Percentiles rank a stretch among this genome's conserved stretches.
Evolutionary conservation across 441 rosid genomes (phyloP).

Genomic region (Populus tomentosa): DNA sequence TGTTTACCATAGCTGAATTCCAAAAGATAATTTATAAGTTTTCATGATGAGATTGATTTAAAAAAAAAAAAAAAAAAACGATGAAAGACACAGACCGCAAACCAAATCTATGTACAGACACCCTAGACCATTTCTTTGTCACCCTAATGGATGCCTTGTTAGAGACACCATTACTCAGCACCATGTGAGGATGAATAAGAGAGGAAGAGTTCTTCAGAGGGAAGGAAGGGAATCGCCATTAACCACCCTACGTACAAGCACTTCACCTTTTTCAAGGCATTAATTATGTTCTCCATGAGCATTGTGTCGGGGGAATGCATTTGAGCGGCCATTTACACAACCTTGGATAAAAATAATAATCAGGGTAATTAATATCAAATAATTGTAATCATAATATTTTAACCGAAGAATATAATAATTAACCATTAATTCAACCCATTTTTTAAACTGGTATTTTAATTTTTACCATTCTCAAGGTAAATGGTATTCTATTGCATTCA

Average conservation of each 20-base stretch:
- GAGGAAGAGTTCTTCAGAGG: slow-evolving; percentile 17
- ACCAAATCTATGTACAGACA: slow-evolving; percentile 36
- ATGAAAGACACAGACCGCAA: slow-evolving; percentile 6
- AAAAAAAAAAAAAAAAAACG: no score
- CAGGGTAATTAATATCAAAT: not conserved
- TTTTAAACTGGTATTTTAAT: no score
- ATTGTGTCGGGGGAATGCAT: slow-evolving; percentile 5
- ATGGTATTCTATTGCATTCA: no score
- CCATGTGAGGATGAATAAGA: slow-evolving; percentile 24
- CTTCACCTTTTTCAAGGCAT: slow-evolving; percentile 9
- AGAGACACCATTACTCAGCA: slow-evolving; percentile 39
- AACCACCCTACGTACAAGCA: slow-evolving; percentile 4
- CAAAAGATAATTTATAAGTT: not conserved
- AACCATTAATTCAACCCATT: not conserved
- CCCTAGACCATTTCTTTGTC: slow-evolving; percentile 31
- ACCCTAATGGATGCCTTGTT: slow-evolving; percentile 23
- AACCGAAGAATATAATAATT: not conserved
- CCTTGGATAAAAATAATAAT: not conserved
- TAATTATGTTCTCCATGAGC: not conserved
- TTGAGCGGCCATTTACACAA: not conserved
- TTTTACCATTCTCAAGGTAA: not conserved
- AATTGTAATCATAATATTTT: no score
- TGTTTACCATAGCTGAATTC: not conserved
- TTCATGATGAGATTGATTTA: not conserved
- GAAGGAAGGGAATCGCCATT: slow-evolving; percentile 13